Conservation (phyloP, 2,329 filamentous ascomycete genomes). For the Fusarium paranaense region DNA sequence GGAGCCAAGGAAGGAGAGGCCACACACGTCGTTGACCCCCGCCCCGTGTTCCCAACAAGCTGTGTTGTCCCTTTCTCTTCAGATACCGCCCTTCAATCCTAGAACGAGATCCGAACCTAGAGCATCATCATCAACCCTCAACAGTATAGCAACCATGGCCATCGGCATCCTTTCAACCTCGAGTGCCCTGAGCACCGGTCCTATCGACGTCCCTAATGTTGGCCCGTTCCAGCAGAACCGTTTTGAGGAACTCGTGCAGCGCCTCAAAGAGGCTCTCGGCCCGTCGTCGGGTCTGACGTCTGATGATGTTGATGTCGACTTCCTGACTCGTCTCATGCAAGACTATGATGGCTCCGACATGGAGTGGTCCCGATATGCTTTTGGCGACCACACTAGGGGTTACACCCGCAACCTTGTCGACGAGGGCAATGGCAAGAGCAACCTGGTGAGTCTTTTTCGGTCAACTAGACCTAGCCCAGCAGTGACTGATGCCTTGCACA, state of each 20-base stretch:
- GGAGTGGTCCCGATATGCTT: constrained; percentile 82
- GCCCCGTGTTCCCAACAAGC: constrained; percentile 37
- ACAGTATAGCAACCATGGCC: constrained; percentile 48
- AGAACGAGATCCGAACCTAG: constrained; percentile 10
- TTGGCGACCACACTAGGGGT: constrained; percentile 74
- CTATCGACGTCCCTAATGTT: constrained; percentile 36
- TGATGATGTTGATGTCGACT: constrained; percentile 80
- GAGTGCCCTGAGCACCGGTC: constrained; percentile 21
- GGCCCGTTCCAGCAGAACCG: constrained; percentile 50
- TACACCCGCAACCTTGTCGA: constrained; percentile 94
- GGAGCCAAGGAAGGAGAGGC: constrained; percentile 36
- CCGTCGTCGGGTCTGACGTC: constrained; percentile 85
- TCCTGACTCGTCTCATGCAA: constrained; percentile 79
- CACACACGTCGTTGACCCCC: constrained; percentile 41
- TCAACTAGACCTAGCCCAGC: constrained; percentile 14
- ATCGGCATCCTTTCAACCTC: constrained; percentile 48
- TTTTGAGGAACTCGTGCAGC: constrained; percentile 78
- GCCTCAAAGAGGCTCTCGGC: constrained; percentile 80
- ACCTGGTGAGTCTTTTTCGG: constrained; percentile 65
- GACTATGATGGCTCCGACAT: constrained; percentile 75
- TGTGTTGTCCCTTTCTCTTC: constrained; percentile 41
- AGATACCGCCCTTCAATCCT: constrained; percentile 17
- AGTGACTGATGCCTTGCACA: constrained; percentile 51
- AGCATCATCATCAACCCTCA: constrained; percentile 26
- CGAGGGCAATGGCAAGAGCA: constrained; percentile 85